Evolutionary conservation across 2,329 filamentous ascomycete genomes (phyloP), one percentile per base, ranked within the genome.

Genomic region (Amauroascus niger): DNA sequence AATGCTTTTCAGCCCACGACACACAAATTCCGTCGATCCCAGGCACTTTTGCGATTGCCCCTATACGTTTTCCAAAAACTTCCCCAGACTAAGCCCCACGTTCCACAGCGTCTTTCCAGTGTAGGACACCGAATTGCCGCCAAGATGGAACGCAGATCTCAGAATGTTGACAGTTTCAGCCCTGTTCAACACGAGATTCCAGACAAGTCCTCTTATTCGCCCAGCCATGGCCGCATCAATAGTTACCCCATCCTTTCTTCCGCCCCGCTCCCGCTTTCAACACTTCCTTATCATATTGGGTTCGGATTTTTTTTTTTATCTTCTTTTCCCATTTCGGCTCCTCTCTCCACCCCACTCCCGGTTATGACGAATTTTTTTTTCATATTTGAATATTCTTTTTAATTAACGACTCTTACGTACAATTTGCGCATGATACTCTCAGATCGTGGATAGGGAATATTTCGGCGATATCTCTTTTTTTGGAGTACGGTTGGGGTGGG

Each of bases 361-460:
- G 41, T 30, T 46, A 52, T 32, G 41, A 46, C 41, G 30, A 52
- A 11, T 44, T 4, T 39, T 39, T 46, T 37, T 39, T 28, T 46
- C 14, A 35, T 9, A 14, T 30, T 30, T 30, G 2, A 20, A 14
- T 20, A 39, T 2, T 6, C 39, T 24, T 44, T 26, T 52, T 52
- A 46, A 52, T 52, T 28, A 39, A 52, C 22, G 50, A 46, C 50
- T 39, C 30, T 41, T 35, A 33, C n/a, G 11, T 33, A 8, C 20
- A 33, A 22, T 37, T 28, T 22, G 16, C 22, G 26, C 39, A 45
- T 28, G 41, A 45, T 45, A 28, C 24, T 45, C 13, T 18, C 41
- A 45, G 11, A 6, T 26, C 40, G 22, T 14, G 11, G 18, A 35
- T 35, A 9, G 4, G 9, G 18, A 16, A 33, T n/a, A n/a, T 35